Percentiles rank a stretch among this genome's conserved stretches.
These are phyloP conservation scores for Pythium dissimile DNA, from an alignment of 352 stramenopile species.

Conservation along the genomic window DNA sequence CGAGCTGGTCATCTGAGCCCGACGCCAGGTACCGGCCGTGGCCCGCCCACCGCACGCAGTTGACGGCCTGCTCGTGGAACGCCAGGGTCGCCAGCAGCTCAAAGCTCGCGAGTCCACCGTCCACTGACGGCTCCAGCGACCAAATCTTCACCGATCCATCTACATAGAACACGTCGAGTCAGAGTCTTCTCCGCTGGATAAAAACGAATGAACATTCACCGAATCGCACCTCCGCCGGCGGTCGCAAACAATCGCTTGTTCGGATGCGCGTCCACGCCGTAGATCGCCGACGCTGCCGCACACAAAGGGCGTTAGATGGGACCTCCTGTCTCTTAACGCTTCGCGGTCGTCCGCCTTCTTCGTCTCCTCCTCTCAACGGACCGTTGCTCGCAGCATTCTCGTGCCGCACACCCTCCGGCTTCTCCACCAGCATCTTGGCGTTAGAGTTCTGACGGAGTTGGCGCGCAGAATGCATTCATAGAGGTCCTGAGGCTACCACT, in stretches of 20 bases:
- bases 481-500: slow-evolving; percentile 1
- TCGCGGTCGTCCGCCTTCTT: too few relatives aligned
- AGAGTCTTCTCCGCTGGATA: background rate
- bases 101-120: slow-evolving; percentile 58
- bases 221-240: slow-evolving; percentile 69
- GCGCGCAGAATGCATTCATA: slow-evolving; percentile 17
- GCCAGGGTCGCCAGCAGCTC: slow-evolving; percentile 77
- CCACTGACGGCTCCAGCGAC: slow-evolving; percentile 37
- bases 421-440: slow-evolving; percentile 74
- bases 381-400: slow-evolving; percentile 64
- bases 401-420: slow-evolving; percentile 73
- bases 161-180: slow-evolving; percentile 5
- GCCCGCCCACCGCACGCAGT: slow-evolving; percentile 80
- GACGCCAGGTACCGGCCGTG: slow-evolving; percentile 81
- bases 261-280: slow-evolving; percentile 82
- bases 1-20: slow-evolving; percentile 78
- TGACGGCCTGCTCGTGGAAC: slow-evolving; percentile 84
- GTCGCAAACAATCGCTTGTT: slow-evolving; percentile 69
- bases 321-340: too few relatives aligned
- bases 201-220: slow-evolving; percentile 20
- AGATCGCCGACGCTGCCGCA: slow-evolving; percentile 67
- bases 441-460: background rate
- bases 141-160: slow-evolving; percentile 86
- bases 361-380: too few relatives aligned
- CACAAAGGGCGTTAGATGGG: background rate